These are phyloP conservation scores for Pyracantha coccinea DNA, from an alignment of 331 rosid genomes.

Conservation along the genomic window DNA sequence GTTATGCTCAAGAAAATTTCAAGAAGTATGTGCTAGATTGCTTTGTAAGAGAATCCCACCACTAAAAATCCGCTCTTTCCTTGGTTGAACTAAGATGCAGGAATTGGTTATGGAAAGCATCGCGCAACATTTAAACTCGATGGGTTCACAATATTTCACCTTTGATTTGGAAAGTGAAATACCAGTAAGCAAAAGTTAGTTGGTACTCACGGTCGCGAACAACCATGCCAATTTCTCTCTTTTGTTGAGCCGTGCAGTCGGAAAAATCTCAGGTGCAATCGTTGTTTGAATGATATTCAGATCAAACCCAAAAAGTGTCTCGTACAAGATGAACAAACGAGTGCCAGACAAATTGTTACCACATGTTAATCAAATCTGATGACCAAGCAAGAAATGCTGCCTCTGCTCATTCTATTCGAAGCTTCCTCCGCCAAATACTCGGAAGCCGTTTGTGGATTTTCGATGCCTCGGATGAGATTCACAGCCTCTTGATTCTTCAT, in stretches of 20 bases:
- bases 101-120: too few species aligned
- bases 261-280: too few species aligned
- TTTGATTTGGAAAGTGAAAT: neutral
- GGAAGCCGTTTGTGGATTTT: slow-evolving; percentile 74
- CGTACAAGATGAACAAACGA: neutral
- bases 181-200: too few species aligned
- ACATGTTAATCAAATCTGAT: slow-evolving; percentile 58
- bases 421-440: slow-evolving; percentile 78
- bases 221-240: too few species aligned
- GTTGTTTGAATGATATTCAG: neutral
- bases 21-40: too few species aligned
- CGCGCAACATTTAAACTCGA: too few species aligned
- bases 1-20: too few species aligned
- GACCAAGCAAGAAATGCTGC: slow-evolving; percentile 70
- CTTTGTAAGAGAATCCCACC: too few species aligned
- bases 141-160: neutral
- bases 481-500: slow-evolving; percentile 88
- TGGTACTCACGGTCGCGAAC: too few species aligned
- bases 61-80: too few species aligned
- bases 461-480: slow-evolving; percentile 58
- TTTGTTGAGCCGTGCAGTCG: too few species aligned
- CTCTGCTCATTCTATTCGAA: slow-evolving; percentile 61
- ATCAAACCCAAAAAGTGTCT: neutral
- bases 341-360: neutral
- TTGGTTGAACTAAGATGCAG: too few species aligned